Conservation (phyloP, 2,329 filamentous ascomycete species). For the Ceratocystis smalleyi region DNA sequence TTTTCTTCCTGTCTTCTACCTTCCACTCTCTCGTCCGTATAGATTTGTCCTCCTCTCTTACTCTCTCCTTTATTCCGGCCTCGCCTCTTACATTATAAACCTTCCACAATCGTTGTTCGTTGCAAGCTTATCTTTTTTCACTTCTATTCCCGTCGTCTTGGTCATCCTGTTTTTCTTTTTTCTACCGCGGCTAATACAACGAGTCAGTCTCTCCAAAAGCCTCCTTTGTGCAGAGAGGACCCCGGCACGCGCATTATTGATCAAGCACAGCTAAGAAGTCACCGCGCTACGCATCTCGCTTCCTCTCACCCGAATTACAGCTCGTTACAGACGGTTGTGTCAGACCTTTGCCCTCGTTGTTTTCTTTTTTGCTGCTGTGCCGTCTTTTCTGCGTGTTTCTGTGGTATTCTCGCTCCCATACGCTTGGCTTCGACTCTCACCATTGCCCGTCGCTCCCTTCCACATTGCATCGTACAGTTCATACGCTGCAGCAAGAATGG, state of each 20-base stretch:
- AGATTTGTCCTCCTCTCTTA: background rate
- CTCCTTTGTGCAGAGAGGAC: background rate
- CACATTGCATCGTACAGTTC: background rate
- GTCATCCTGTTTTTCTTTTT: background rate
- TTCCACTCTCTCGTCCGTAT: background rate
- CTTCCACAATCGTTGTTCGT: background rate
- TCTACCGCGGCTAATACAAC: slow-evolving; percentile 9
- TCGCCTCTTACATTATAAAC: background rate
- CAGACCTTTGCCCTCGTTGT: no score
- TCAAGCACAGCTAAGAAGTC: background rate
- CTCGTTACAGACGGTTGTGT: background rate
- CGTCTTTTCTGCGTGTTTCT: no score
- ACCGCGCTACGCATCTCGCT: background rate
- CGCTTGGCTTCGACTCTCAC: background rate
- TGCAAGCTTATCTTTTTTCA: background rate
- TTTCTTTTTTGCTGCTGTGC: no score
- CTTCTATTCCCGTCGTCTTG: background rate
- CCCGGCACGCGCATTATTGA: slow-evolving; percentile 1
- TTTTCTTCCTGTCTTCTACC: background rate
- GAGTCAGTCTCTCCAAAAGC: background rate
- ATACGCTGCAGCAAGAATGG: slow-evolving; percentile 3
- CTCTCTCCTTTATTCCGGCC: background rate
- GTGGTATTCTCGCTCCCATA: background rate
- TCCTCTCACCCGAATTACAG: background rate
- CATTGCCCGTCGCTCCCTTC: background rate